phyloP scores from a whole-genome alignment of 179 eudicot genomes.

The Silene vulgaris region DNA sequence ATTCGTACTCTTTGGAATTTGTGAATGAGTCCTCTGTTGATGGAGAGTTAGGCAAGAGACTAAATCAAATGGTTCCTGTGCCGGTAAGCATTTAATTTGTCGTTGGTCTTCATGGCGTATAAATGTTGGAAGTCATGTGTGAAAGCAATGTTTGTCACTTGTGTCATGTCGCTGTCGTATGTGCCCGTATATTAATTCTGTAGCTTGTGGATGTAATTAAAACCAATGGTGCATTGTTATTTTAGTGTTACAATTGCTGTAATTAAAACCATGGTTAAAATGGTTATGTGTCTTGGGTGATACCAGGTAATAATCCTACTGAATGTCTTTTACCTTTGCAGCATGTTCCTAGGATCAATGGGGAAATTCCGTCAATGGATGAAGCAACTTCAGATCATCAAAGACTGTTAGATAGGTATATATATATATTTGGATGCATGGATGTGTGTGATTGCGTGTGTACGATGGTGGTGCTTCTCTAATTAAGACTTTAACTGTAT shows the following conservation, averaged over 20 bases:
- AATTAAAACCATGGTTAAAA: not conserved
- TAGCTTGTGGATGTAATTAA: not conserved
- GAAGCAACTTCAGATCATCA: conserved; percentile 96
- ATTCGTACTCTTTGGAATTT: conserved; percentile 47
- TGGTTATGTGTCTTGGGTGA: conserved; percentile 8
- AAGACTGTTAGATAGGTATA: conserved; percentile 77
- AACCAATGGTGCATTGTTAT: not conserved
- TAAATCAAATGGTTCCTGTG: conserved; percentile 65
- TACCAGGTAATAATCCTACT: not conserved
- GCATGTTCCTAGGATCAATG: conserved; percentile 95
- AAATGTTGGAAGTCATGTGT: not conserved
- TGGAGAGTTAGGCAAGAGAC: conserved; percentile 86
- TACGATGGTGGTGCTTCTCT: not conserved
- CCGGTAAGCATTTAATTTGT: conserved; percentile 52
- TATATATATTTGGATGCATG: not conserved
- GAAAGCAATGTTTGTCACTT: not conserved
- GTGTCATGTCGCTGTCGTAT: not conserved
- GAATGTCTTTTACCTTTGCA: conserved; percentile 36
- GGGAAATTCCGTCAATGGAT: conserved; percentile 89
- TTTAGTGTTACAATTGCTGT: not conserved
- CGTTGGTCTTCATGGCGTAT: not conserved
- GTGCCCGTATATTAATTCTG: not conserved
- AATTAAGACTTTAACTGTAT: not conserved
- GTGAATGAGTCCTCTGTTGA: conserved; percentile 52
- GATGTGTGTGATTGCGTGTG: too few relatives aligned